These are phyloP conservation scores for Macrolepiota dolichaula DNA, from an alignment of 768 basidiomycete genomes.

Conservation along the genomic window DNA sequence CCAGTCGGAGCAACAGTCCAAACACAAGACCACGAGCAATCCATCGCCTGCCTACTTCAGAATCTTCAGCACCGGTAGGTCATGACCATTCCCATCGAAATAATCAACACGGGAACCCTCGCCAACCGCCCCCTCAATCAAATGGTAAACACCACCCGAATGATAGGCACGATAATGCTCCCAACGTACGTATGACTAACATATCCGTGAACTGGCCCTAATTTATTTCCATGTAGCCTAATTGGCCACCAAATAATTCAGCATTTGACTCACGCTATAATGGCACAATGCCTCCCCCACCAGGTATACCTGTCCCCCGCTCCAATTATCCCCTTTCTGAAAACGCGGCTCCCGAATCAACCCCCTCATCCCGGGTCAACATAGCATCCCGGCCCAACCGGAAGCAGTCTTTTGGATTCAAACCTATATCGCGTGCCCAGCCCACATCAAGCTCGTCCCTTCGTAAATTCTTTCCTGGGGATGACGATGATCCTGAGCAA, in stretches of 20 bases:
- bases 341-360: background rate
- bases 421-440: slow-evolving; percentile 53
- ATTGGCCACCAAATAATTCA: slow-evolving; percentile 15
- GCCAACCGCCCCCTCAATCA: slow-evolving; percentile 9
- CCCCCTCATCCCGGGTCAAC: slow-evolving; percentile 2
- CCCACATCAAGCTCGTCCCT: slow-evolving; percentile 44
- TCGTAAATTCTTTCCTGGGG: slow-evolving; percentile 79
- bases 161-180: slow-evolving; percentile 8
- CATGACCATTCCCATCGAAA: slow-evolving; percentile 20
- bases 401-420: slow-evolving; percentile 47
- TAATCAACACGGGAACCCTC: slow-evolving; percentile 33
- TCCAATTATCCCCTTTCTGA: background rate
- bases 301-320: slow-evolving; percentile 9
- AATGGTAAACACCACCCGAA: slow-evolving; percentile 32
- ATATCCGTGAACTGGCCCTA: background rate
- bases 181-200: background rate
- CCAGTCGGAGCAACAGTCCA: slow-evolving; percentile 58
- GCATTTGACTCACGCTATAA: background rate
- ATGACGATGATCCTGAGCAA: slow-evolving; percentile 61
- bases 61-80: slow-evolving; percentile 24
- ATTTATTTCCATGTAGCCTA: slow-evolving; percentile 13
- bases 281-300: slow-evolving; percentile 7
- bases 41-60: slow-evolving; percentile 57
- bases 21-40: slow-evolving; percentile 48
- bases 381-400: slow-evolving; percentile 9